Percentiles rank a stretch among this genome's conserved stretches.
These are phyloP conservation scores for Debaryomyces maramus DNA, from an alignment of 805 yeast species.

Conservation along the genomic window DNA sequence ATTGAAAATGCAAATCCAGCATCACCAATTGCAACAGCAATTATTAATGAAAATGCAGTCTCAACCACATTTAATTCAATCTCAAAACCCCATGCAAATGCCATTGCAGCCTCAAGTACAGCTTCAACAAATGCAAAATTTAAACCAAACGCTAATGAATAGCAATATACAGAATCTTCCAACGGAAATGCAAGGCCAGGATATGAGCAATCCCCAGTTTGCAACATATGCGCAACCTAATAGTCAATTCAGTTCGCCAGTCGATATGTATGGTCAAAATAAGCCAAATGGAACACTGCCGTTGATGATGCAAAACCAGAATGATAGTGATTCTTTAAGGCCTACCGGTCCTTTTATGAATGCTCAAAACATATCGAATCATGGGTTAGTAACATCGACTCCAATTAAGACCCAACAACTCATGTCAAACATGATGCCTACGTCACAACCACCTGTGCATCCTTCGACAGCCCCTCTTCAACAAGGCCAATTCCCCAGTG, in stretches of 20 bases:
- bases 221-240: background rate
- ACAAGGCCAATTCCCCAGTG: background rate
- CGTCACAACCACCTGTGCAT: background rate
- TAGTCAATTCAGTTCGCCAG: background rate
- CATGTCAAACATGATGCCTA: background rate
- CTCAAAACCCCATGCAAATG: background rate
- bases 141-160: background rate
- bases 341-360: background rate
- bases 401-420: slow-evolving; percentile 10
- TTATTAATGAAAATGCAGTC: background rate
- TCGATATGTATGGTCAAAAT: background rate
- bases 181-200: too few species aligned
- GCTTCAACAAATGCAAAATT: background rate
- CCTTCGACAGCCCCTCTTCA: too few species aligned
- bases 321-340: background rate
- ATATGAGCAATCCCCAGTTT: too few species aligned
- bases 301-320: slow-evolving; percentile 1
- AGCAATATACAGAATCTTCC: background rate
- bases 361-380: background rate
- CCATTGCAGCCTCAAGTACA: background rate
- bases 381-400: slow-evolving; percentile 15
- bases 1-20: background rate
- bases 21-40: background rate
- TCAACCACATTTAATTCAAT: too few species aligned
- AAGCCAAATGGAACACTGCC: background rate